These are phyloP conservation scores for Talaromyces sp. DNA, from an alignment of 2,329 filamentous ascomycete genomes.

Conservation along the genomic window DNA sequence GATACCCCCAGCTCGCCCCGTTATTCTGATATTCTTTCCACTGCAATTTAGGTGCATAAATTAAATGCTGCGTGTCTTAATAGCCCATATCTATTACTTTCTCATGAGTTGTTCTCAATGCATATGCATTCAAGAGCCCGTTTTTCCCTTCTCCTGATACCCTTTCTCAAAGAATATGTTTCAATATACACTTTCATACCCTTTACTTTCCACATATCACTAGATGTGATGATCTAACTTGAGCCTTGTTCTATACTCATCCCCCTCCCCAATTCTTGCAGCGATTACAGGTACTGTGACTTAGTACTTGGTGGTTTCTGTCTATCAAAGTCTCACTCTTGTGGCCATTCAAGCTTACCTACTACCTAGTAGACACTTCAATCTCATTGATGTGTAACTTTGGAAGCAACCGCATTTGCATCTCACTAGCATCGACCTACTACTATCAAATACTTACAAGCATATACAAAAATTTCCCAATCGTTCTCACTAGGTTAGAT, in stretches of 20 bases:
- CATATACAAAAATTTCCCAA: too few relatives aligned
- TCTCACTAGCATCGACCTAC: too few relatives aligned
- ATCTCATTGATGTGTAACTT: too few relatives aligned
- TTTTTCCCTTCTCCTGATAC: neutral
- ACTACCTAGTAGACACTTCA: too few relatives aligned
- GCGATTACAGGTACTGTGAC: too few relatives aligned
- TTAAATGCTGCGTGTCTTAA: conserved; percentile 18
- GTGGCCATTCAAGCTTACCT: too few relatives aligned
- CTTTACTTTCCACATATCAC: neutral
- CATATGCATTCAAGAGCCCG: neutral
- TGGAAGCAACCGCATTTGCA: too few relatives aligned
- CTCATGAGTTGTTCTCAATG: neutral
- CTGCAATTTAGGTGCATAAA: conserved; percentile 17
- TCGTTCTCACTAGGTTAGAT: too few relatives aligned
- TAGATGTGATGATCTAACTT: neutral
- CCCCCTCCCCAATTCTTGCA: too few relatives aligned
- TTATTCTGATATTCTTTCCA: neutral
- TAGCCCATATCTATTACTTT: conserved; percentile 7
- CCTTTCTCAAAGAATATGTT: neutral
- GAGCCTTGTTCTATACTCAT: neutral
- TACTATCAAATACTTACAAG: too few relatives aligned
- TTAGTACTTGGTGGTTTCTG: too few relatives aligned
- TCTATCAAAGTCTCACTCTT: too few relatives aligned
- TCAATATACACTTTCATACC: conserved; percentile 1
- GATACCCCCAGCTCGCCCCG: conserved; percentile 27